Evolutionary conservation across 768 basidiomycete species (phyloP).

Genomic region (Tricholoma sp.): DNA sequence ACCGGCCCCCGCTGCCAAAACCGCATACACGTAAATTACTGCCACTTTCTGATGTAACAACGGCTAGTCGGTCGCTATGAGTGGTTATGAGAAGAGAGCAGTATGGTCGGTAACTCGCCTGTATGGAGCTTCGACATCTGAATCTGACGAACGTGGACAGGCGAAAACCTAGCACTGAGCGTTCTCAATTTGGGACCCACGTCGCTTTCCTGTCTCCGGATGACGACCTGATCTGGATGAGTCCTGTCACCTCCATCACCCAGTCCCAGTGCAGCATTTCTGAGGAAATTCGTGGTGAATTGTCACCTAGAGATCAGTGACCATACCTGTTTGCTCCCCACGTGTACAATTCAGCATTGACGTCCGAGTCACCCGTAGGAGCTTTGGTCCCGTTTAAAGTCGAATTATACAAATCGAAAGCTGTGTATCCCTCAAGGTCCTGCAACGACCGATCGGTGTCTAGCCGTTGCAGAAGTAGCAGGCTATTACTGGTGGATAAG

Average conservation of each 20-base stretch:
- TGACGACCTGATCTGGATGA: constrained; percentile 70
- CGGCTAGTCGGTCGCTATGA: constrained; percentile 19
- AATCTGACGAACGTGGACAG: constrained; percentile 58
- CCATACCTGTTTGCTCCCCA: constrained; percentile 82
- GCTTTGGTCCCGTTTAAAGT: constrained; percentile 76
- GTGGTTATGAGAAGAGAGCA: background rate
- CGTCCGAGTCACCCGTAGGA: constrained; percentile 21
- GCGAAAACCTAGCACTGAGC: constrained; percentile 50
- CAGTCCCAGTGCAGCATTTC: constrained; percentile 86
- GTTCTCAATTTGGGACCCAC: constrained; percentile 17
- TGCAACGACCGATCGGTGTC: constrained; percentile 72
- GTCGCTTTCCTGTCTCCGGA: constrained; percentile 35
- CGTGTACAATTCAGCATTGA: constrained; percentile 63
- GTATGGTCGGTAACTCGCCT: constrained; percentile 32
- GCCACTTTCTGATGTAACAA: constrained; percentile 68
- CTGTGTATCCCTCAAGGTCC: constrained; percentile 85
- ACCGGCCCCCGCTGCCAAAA: constrained; percentile 85
- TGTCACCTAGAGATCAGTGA: background rate
- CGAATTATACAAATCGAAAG: constrained; percentile 91
- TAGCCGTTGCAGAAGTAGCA: constrained; percentile 66
- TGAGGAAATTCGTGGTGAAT: constrained; percentile 18
- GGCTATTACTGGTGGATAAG: constrained; percentile 29
- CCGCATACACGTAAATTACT: constrained; percentile 84
- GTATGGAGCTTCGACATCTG: constrained; percentile 89
- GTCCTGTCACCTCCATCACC: constrained; percentile 74